phyloP scores from a whole-genome alignment of 257 asterid species.

The Solanum paucissectum region DNA sequence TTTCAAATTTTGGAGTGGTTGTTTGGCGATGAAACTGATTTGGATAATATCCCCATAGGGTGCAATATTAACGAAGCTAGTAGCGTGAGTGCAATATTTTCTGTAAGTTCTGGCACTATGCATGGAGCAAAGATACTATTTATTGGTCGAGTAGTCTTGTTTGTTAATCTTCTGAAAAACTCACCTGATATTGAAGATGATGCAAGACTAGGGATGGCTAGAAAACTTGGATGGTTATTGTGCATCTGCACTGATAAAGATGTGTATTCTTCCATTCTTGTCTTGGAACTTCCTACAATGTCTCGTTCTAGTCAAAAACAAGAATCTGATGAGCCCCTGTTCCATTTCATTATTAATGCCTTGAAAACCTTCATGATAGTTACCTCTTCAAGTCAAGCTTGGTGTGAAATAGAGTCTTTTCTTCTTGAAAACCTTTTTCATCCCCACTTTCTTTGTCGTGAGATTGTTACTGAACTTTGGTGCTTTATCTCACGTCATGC shows the following conservation, averaged over 20 bases:
- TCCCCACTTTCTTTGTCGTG: conserved; percentile 82
- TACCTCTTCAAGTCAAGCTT: conserved; percentile 53
- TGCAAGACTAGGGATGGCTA: conserved; percentile 43
- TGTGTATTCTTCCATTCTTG: conserved; percentile 48
- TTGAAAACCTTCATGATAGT: conserved; percentile 70
- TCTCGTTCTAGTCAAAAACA: conserved; percentile 33
- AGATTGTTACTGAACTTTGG: conserved; percentile 81
- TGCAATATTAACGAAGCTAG: conserved; percentile 1
- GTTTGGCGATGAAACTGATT: conserved; percentile 27
- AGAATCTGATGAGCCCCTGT: conserved; percentile 52
- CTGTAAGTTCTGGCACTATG: conserved; percentile 29
- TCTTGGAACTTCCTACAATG: conserved; percentile 34
- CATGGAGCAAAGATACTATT: conserved; percentile 33
- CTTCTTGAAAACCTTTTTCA: conserved; percentile 70
- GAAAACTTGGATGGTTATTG: conserved; percentile 85
- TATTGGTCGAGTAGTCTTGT: conserved; percentile 56
- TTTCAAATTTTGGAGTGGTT: conserved; percentile 67
- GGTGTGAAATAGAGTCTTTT: conserved; percentile 66
- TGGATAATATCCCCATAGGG: conserved; percentile 3
- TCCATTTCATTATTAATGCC: conserved; percentile 42
- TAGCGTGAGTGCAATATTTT: conserved; percentile 29
- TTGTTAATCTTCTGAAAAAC: conserved; percentile 49
- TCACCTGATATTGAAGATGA: conserved; percentile 72
- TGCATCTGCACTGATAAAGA: conserved; percentile 52
- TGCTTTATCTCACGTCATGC: conserved; percentile 76